A percentile compares a stretch with the other conserved stretches of the same genome.
These are phyloP conservation scores for Alopecurus myosuroides DNA, from an alignment of 176 grass and related monocot species.

Conservation along the genomic window DNA sequence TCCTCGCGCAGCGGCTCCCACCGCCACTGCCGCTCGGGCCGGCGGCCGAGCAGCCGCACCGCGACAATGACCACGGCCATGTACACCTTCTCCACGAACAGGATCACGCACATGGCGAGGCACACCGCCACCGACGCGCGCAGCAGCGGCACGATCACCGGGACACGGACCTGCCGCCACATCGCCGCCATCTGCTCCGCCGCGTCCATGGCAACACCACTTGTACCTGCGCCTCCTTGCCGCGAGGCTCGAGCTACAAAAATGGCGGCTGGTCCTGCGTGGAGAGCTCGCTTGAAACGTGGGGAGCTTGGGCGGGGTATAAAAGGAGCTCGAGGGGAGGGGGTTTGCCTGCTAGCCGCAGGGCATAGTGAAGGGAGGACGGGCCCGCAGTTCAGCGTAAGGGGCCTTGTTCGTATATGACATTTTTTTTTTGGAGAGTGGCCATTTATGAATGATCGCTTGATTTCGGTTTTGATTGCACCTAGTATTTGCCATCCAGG, in stretches of 20 bases:
- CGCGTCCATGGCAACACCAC: slow-evolving; percentile 14
- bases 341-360: neutral
- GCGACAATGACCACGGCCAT: slow-evolving; percentile 48
- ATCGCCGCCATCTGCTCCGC: slow-evolving; percentile 32
- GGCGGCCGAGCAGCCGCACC: slow-evolving; percentile 36
- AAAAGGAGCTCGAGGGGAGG: neutral
- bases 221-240: neutral
- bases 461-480: neutral
- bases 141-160: slow-evolving; percentile 67
- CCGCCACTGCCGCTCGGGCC: slow-evolving; percentile 46
- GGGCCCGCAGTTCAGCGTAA: neutral
- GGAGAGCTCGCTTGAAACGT: neutral
- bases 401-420: neutral
- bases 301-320: neutral
- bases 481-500: neutral
- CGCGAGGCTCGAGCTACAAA: neutral
- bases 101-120: slow-evolving; percentile 74
- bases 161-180: slow-evolving; percentile 55
- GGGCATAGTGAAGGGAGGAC: neutral
- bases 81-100: slow-evolving; percentile 78
- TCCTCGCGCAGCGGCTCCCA: slow-evolving; percentile 49
- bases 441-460: neutral
- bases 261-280: neutral
- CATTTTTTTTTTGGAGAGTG: neutral
- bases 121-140: slow-evolving; percentile 44